Conservation (phyloP, 2,329 filamentous ascomycete species). For the Talaromyces sp. region DNA sequence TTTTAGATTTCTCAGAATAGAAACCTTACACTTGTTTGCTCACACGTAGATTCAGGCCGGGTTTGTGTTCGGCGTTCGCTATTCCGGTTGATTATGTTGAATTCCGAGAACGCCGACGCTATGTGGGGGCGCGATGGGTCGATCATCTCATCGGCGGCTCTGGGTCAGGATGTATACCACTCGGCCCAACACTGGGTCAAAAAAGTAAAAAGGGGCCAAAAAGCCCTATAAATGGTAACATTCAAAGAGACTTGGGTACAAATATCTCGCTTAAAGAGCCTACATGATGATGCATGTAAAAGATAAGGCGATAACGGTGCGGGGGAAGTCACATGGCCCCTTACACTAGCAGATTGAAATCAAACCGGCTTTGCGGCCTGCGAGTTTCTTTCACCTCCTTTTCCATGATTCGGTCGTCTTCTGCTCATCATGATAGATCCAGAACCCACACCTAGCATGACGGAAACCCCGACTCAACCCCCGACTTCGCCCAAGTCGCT, state of each 20-base stretch:
- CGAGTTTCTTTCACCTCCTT: not conserved
- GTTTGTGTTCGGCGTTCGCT: too few relatives aligned
- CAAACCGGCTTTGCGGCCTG: not conserved
- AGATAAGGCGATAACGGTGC: constrained; percentile 22
- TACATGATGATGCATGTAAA: constrained; percentile 9
- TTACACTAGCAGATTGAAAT: constrained; percentile 9
- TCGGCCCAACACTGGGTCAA: too few relatives aligned
- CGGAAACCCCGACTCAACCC: constrained; percentile 22
- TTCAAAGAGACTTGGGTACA: too few relatives aligned
- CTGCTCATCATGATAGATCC: constrained; percentile 24
- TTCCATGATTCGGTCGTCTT: constrained; percentile 1
- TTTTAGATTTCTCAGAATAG: too few relatives aligned
- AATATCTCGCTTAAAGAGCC: constrained; percentile 35
- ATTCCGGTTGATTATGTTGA: too few relatives aligned
- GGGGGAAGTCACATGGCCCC: constrained; percentile 34
- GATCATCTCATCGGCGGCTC: too few relatives aligned
- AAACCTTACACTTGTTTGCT: too few relatives aligned
- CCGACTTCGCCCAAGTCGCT: constrained; percentile 25
- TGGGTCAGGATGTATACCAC: not conserved
- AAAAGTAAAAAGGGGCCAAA: too few relatives aligned
- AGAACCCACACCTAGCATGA: constrained; percentile 20
- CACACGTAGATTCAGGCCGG: too few relatives aligned
- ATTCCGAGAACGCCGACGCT: too few relatives aligned
- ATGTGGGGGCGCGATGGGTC: too few relatives aligned
- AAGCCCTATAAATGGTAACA: too few relatives aligned